Evolutionary conservation across 306 rosid genomes (phyloP), one percentile per base, ranked within the genome.

Genomic region (Vigna angularis): DNA sequence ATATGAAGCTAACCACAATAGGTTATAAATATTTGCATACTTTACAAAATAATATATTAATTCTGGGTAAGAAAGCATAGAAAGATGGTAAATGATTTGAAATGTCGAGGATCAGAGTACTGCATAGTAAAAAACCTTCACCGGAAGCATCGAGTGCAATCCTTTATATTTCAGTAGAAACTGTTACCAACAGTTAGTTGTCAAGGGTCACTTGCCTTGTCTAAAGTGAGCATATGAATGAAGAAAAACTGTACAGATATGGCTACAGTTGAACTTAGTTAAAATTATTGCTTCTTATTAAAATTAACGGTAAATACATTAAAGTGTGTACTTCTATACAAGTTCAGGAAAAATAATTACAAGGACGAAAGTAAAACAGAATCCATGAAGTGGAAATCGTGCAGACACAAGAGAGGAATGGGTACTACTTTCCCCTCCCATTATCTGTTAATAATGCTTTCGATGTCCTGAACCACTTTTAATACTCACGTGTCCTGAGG

Each of bases 41-140:
- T 18, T 20, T 20, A 58, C 53, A 58, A 70, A 59, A 47, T 32
- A 36, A 51, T 65, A 7, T 40, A 38, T 74, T 38, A 18, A 30
- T 47, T 48, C 77, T 24, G 18, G 16, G 20, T 22, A 52, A 38
- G 40, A 69, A 14, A 42, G 32, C 30, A 9, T 40, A 9, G 42
- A 55, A 40, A 15, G 57, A 61, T 74, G 61, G 48, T 5, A 69
- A 78, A 58, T 38, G 0, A 22, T 78, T 58, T 70, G 70, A 57
- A 68, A 11, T 59, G 70, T 49, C 9, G 3, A 64, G 66, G 57
- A 51, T 50, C 36, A 16, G 62, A 13, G 52, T 22, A 16, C 30
- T 34, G 15, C 59, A 80, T 36, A 65, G 30, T 17, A 28, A 62
- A 28, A 62, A 73, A 45, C 40, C 45, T 52, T 18, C 48, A 79